phyloP scores from a whole-genome alignment of 768 basidiomycete genomes.

The Naganishia vishniacii region DNA sequence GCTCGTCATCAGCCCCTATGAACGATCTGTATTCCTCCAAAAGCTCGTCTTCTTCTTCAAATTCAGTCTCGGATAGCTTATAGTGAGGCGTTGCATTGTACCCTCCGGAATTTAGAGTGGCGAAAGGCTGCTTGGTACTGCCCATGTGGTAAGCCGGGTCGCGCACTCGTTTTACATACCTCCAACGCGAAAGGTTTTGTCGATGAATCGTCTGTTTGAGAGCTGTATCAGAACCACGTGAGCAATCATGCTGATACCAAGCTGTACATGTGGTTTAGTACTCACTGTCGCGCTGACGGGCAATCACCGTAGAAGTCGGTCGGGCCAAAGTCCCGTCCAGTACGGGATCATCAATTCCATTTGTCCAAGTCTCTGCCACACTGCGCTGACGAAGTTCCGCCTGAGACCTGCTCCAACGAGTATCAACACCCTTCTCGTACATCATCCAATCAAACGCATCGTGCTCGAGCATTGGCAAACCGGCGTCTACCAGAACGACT shows the following conservation, averaged over 20 bases:
- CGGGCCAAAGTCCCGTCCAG: background rate
- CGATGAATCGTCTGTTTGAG: background rate
- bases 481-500: background rate
- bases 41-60: background rate
- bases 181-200: background rate
- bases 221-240: background rate
- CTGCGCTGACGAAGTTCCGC: no score
- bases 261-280: background rate
- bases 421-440: background rate
- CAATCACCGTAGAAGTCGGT: background rate
- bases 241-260: background rate
- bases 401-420: background rate
- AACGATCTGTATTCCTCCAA: no score
- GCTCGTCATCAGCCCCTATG: no score
- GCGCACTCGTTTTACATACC: background rate
- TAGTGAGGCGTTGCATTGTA: background rate
- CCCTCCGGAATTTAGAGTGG: background rate
- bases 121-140: background rate
- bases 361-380: background rate
- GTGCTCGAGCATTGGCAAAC: slow-evolving; percentile 7
- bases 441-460: slow-evolving; percentile 15
- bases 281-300: background rate
- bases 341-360: background rate
- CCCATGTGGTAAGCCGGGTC: slow-evolving; percentile 3
- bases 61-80: background rate